A percentile compares a stretch with the other conserved stretches of the same genome.
These are phyloP conservation scores for Petasospora fabianii DNA, from an alignment of 1,139 yeast species.

Conservation along the genomic window DNA sequence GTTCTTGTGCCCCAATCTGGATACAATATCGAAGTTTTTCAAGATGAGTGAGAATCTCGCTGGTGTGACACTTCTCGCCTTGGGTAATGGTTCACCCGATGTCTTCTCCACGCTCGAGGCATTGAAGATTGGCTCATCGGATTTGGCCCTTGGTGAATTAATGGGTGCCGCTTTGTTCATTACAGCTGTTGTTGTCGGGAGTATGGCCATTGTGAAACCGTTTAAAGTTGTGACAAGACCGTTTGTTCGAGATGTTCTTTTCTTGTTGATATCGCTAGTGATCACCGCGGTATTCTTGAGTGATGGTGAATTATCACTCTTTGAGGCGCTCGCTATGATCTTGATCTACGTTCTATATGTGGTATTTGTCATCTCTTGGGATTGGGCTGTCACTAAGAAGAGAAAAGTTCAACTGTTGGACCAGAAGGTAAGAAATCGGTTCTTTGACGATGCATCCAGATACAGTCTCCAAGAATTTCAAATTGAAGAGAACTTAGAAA, in stretches of 20 bases:
- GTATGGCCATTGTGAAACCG: conserved; percentile 68
- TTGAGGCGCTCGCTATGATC: conserved; percentile 46
- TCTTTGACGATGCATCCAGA: conserved; percentile 11
- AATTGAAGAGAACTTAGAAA: conserved; percentile 19
- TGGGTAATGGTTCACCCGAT: conserved; percentile 94
- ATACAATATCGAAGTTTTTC: conserved; percentile 56
- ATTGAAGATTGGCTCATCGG: conserved; percentile 60
- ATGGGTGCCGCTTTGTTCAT: conserved; percentile 83
- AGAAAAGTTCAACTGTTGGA: conserved; percentile 25
- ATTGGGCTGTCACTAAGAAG: conserved; percentile 29
- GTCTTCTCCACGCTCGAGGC: conserved; percentile 82
- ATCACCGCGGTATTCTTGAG: conserved; percentile 41
- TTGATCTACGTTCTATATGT: conserved; percentile 39
- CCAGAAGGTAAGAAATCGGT: conserved; percentile 23
- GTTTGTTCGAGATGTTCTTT: conserved; percentile 42
- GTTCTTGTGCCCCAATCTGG: conserved; percentile 71
- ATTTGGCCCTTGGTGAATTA: conserved; percentile 83
- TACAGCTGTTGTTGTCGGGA: conserved; percentile 72
- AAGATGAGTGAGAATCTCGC: conserved; percentile 76
- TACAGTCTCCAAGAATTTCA: conserved; percentile 12
- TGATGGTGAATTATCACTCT: conserved; percentile 47
- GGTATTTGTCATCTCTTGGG: conserved; percentile 35
- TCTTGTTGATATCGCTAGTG: conserved; percentile 34
- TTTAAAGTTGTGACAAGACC: conserved; percentile 50
- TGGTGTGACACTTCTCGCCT: conserved; percentile 83